Percentiles rank a stretch among this genome's conserved stretches.
phyloP scores from a whole-genome alignment of 208 protist species.

The Naegleria lovaniensis region DNA sequence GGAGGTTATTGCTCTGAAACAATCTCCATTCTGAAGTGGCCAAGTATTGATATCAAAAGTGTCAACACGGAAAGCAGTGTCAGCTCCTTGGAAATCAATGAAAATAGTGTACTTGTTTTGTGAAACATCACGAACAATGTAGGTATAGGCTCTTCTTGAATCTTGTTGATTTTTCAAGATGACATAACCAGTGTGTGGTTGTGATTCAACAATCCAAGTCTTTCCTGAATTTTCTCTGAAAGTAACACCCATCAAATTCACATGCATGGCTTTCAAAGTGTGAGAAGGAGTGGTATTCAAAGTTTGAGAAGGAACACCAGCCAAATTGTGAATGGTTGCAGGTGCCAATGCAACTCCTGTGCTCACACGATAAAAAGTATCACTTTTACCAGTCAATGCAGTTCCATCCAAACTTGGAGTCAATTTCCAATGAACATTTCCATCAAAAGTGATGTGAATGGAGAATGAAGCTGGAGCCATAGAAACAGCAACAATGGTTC shows the following conservation, averaged over 20 bases:
- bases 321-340: neutral
- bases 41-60: neutral
- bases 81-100: neutral
- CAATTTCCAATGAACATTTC: neutral
- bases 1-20: neutral
- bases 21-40: neutral
- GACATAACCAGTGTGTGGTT: neutral
- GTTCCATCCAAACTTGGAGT: neutral
- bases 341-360: neutral
- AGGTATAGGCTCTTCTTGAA: neutral
- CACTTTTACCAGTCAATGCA: neutral
- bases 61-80: neutral
- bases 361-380: neutral
- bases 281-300: no score
- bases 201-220: neutral
- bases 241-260: neutral
- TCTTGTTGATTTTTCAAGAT: neutral
- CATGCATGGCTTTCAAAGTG: no score
- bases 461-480: neutral
- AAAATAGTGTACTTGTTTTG: neutral
- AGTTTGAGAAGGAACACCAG: no score
- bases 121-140: neutral
- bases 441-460: neutral
- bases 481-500: neutral
- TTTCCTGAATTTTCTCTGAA: neutral